phyloP scores from a whole-genome alignment of 306 rosid species.

The Glycine soja region DNA sequence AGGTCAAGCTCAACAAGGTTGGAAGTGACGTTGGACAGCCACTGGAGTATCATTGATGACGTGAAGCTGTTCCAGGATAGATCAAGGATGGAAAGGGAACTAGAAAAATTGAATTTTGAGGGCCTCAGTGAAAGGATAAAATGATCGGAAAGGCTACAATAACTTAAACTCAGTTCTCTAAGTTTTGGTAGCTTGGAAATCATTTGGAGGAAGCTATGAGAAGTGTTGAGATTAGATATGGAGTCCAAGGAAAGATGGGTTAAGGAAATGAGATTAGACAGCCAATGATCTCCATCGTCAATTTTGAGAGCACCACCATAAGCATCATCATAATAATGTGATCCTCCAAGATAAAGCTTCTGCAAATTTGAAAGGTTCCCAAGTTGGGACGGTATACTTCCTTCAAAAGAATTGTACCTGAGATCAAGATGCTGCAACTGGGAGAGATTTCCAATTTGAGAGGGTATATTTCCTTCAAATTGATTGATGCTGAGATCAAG shows the following conservation, averaged over 20 bases:
- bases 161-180: background rate
- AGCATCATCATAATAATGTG: too few relatives aligned
- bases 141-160: conserved; percentile 33
- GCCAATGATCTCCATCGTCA: conserved; percentile 26
- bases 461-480: conserved; percentile 34
- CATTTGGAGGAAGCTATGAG: background rate
- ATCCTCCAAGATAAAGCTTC: background rate
- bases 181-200: conserved; percentile 23
- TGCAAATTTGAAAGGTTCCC: background rate
- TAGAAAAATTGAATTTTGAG: conserved; percentile 29
- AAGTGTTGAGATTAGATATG: background rate
- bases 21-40: conserved; percentile 38
- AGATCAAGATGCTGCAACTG: too few relatives aligned
- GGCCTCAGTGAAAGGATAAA: background rate
- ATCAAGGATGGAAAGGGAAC: conserved; percentile 20
- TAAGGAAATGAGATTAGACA: conserved; percentile 46
- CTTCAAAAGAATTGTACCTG: too few relatives aligned
- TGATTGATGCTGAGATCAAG: too few relatives aligned
- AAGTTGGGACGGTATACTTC: conserved; percentile 13
- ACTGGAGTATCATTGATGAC: conserved; percentile 32
- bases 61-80: background rate
- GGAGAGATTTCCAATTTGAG: background rate
- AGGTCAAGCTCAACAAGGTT: too few relatives aligned
- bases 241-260: conserved; percentile 22
- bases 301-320: background rate